Conservation (phyloP, 2,329 filamentous ascomycete genomes). For the Thermothelomyces thermophilus region DNA sequence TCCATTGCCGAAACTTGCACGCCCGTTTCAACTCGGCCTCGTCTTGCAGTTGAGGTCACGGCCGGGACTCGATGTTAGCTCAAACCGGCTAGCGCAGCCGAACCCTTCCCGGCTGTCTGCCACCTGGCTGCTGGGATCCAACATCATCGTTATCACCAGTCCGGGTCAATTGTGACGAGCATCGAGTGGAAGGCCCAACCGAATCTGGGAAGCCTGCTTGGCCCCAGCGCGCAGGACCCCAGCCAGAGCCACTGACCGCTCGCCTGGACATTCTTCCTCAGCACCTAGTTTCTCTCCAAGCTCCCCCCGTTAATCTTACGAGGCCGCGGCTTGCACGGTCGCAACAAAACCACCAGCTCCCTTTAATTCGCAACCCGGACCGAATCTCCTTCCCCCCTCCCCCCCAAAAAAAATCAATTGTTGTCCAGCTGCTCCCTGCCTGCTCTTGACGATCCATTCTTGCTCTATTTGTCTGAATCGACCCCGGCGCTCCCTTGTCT, state of each 20-base stretch:
- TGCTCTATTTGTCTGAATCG: constrained; percentile 1
- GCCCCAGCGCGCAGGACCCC: constrained; percentile 2
- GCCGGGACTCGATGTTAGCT: background rate
- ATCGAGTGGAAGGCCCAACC: constrained; percentile 2
- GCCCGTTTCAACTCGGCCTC: too few species aligned
- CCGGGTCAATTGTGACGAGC: constrained; percentile 2
- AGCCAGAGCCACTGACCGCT: constrained; percentile 13
- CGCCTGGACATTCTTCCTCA: constrained; percentile 3
- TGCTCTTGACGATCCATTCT: constrained; percentile 5
- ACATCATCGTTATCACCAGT: background rate
- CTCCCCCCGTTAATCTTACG: constrained; percentile 24
- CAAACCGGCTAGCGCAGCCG: constrained; percentile 3
- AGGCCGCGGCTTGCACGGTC: constrained; percentile 17
- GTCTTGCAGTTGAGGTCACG: too few species aligned
- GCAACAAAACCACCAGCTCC: constrained; percentile 19
- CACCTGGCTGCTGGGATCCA: constrained; percentile 3
- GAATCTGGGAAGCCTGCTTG: constrained; percentile 10
- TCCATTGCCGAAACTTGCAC: background rate
- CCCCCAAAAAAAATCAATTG: constrained; percentile 17
- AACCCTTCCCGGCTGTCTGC: background rate
- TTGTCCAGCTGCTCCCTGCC: constrained; percentile 6
- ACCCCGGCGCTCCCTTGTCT: constrained; percentile 10
- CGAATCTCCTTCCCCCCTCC: constrained; percentile 17
- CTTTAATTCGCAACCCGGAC: constrained; percentile 16
- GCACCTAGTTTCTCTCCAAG: constrained; percentile 19